These are phyloP conservation scores for Calocybe cyanea DNA, from an alignment of 768 basidiomycete genomes.

Conservation along the genomic window DNA sequence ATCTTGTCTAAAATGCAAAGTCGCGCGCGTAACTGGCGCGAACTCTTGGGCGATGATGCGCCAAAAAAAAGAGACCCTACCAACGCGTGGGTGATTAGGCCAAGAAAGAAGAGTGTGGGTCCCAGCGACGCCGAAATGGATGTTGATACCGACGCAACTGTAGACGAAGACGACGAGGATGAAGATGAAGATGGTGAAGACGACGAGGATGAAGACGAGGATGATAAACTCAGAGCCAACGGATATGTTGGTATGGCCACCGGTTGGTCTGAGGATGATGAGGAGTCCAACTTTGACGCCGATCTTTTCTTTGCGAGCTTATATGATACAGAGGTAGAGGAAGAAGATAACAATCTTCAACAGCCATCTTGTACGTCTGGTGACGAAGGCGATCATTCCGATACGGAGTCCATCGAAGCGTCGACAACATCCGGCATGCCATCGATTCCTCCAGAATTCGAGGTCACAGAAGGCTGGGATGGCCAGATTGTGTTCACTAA, in stretches of 20 bases:
- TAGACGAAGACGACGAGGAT: slow-evolving; percentile 56
- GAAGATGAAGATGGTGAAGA: slow-evolving; percentile 40
- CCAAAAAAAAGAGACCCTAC: slow-evolving; percentile 36
- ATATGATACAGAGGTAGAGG: slow-evolving; percentile 47
- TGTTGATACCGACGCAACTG: slow-evolving; percentile 55
- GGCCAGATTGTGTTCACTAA: slow-evolving; percentile 74
- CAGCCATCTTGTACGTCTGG: slow-evolving; percentile 17
- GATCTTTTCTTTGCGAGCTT: slow-evolving; percentile 83
- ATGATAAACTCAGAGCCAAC: slow-evolving; percentile 7
- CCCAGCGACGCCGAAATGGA: slow-evolving; percentile 63
- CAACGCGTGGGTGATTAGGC: slow-evolving; percentile 65
- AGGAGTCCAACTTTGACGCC: slow-evolving; percentile 77
- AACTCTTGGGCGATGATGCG: slow-evolving; percentile 52
- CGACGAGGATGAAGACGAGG: slow-evolving; percentile 34
- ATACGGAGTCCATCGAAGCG: slow-evolving; percentile 32
- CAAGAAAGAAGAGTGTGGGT: slow-evolving; percentile 69
- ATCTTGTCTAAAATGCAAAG: slow-evolving; percentile 45
- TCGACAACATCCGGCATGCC: slow-evolving; percentile 22
- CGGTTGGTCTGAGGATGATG: slow-evolving; percentile 72
- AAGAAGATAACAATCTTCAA: too few relatives aligned
- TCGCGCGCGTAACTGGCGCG: slow-evolving; percentile 55
- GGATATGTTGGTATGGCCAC: slow-evolving; percentile 64
- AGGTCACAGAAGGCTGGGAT: slow-evolving; percentile 71
- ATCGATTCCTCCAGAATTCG: slow-evolving; percentile 45
- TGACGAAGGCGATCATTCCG: slow-evolving; percentile 46